phyloP scores from a whole-genome alignment of 164 flowering plant genomes.

The Aristolochia contorta region DNA sequence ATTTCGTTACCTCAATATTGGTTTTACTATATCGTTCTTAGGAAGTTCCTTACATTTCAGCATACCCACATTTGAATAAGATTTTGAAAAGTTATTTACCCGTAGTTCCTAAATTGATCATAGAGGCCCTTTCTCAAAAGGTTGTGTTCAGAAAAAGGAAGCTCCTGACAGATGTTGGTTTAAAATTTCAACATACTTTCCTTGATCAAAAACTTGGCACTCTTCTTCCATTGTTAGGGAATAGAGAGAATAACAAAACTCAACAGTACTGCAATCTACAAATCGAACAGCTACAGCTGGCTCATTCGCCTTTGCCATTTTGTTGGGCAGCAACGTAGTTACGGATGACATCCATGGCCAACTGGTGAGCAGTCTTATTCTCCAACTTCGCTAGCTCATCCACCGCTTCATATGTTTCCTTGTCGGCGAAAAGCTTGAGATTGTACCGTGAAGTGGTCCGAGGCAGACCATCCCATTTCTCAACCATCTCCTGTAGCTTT shows the following conservation, averaged over 20 bases:
- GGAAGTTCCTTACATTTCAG: no score
- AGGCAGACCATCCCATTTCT: slow-evolving; percentile 64
- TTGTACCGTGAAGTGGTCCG: slow-evolving; percentile 30
- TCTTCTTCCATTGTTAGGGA: neutral
- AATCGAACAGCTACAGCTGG: neutral
- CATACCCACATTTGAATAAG: no score
- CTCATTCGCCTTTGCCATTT: slow-evolving; percentile 53
- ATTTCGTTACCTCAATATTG: no score
- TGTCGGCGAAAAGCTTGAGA: slow-evolving; percentile 43
- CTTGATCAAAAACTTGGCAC: neutral
- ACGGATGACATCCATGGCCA: slow-evolving; percentile 78
- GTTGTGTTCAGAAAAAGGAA: neutral
- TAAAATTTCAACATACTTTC: neutral
- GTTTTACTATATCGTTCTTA: no score
- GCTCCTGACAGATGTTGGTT: neutral
- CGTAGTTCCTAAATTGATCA: no score
- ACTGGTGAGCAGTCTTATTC: slow-evolving; percentile 67
- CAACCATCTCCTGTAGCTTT: slow-evolving; percentile 62
- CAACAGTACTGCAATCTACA: neutral
- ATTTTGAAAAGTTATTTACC: no score
- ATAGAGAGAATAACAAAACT: neutral
- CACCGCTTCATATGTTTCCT: slow-evolving; percentile 12
- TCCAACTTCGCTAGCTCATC: slow-evolving; percentile 43
- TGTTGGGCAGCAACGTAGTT: slow-evolving; percentile 67
- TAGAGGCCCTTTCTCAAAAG: no score